Percentiles rank a stretch among this genome's conserved stretches.
Conservation (phyloP, 108 stramenopile genomes). For the Cyclotella atomus region DNA sequence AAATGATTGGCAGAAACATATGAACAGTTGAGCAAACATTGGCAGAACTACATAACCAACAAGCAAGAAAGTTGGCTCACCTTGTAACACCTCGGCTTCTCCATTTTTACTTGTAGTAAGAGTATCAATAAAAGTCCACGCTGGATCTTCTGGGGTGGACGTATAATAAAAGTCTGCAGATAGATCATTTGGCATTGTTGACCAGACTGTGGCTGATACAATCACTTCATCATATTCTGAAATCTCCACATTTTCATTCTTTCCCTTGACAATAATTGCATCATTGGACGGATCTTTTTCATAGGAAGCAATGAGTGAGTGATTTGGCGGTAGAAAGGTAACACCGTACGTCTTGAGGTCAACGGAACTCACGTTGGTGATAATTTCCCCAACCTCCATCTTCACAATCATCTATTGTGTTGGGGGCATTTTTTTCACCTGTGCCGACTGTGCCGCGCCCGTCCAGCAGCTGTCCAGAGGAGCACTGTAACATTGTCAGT, state of each 20-base stretch:
- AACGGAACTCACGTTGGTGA: slow-evolving; percentile 2
- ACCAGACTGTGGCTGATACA: background rate
- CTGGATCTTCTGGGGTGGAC: background rate
- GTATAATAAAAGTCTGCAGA: slow-evolving; percentile 5
- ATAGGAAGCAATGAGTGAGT: background rate
- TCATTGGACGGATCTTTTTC: background rate
- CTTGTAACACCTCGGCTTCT: background rate
- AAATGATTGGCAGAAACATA: too few species aligned
- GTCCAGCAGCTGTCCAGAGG: background rate
- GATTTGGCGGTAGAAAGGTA: background rate
- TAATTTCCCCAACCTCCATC: slow-evolving; percentile 1
- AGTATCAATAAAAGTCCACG: background rate
- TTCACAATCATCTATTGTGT: slow-evolving; percentile 4
- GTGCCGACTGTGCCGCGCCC: background rate
- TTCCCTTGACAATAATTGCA: background rate
- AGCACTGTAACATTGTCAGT: background rate
- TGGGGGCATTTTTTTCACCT: background rate
- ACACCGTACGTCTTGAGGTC: background rate
- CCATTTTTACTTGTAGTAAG: background rate
- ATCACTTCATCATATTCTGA: slow-evolving; percentile 2
- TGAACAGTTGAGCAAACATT: too few species aligned
- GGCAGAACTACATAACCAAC: too few species aligned
- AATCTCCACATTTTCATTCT: background rate
- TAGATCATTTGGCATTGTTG: background rate
- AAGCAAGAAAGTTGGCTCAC: too few species aligned